Conservation (phyloP, 345 rosid genomes). For the Moricandia moricandioides region DNA sequence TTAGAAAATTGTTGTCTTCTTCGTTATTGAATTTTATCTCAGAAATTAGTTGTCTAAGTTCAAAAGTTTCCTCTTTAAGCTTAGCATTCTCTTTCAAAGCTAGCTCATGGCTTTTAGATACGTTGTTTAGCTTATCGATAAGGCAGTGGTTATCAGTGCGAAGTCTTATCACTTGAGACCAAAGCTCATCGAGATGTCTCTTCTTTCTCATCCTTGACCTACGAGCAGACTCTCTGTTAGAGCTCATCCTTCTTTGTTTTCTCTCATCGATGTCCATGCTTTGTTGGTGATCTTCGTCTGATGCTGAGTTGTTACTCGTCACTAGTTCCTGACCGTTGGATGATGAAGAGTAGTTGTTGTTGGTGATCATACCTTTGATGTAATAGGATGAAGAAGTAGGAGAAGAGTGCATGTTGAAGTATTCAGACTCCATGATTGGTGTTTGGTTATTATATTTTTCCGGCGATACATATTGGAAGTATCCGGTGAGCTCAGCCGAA, state of each 20-base stretch:
- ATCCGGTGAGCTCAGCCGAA: constrained; percentile 26
- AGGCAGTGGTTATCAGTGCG: background rate
- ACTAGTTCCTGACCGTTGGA: constrained; percentile 34
- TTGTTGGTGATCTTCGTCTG: constrained; percentile 61
- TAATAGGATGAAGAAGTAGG: constrained; percentile 33
- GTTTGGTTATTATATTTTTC: constrained; percentile 37
- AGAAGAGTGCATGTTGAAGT: constrained; percentile 35
- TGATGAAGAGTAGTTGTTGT: constrained; percentile 23
- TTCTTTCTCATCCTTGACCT: background rate
- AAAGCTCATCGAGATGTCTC: background rate
- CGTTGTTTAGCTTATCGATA: background rate
- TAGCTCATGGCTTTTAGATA: background rate
- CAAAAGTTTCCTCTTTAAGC: background rate
- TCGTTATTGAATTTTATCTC: background rate
- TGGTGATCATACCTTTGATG: constrained; percentile 22
- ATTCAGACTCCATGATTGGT: constrained; percentile 31
- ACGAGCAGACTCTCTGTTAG: background rate
- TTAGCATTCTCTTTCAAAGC: background rate
- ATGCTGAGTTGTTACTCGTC: constrained; percentile 68
- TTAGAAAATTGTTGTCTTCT: background rate
- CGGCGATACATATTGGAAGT: constrained; percentile 43
- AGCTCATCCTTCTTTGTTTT: background rate
- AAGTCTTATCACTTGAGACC: background rate
- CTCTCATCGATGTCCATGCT: background rate
- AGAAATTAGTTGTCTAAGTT: background rate